These are phyloP conservation scores for Epichloe typhina DNA, from an alignment of 2,329 filamentous ascomycete species.

Conservation along the genomic window DNA sequence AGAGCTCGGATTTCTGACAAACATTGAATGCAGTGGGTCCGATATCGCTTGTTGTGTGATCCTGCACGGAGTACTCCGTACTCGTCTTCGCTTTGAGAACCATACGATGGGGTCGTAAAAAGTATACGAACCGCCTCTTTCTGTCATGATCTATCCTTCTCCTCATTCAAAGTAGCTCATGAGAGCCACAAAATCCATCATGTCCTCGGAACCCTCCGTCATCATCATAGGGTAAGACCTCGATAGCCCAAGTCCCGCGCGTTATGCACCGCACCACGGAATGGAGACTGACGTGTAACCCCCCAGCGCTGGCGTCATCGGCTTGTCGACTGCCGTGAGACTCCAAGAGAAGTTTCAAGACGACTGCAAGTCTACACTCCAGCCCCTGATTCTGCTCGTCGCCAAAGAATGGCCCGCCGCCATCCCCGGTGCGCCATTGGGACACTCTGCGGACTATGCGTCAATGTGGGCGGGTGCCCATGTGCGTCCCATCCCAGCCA, in stretches of 20 bases:
- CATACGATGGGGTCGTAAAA: background rate
- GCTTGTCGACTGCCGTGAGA: conserved; percentile 34
- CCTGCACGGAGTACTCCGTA: background rate
- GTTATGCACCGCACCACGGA: too few relatives aligned
- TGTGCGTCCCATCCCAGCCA: conserved; percentile 34
- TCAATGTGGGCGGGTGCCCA: conserved; percentile 46
- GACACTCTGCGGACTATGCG: conserved; percentile 31
- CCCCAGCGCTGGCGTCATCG: conserved; percentile 38
- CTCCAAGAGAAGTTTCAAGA: conserved; percentile 20
- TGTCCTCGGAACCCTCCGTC: conserved; percentile 1
- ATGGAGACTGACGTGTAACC: background rate
- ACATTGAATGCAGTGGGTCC: too few relatives aligned
- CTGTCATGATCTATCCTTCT: background rate
- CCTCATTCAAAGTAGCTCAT: background rate
- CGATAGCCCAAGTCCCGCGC: background rate
- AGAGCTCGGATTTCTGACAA: conserved; percentile 36
- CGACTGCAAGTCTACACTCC: background rate
- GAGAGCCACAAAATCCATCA: background rate
- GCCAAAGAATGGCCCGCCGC: conserved; percentile 23
- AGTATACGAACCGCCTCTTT: background rate
- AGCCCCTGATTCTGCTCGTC: conserved; percentile 13
- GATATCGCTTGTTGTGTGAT: too few relatives aligned
- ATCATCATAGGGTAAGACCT: conserved; percentile 6
- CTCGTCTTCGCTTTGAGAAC: background rate
- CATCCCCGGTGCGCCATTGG: conserved; percentile 16